phyloP scores from a whole-genome alignment of 2,329 filamentous ascomycete species.

The Teratosphaeria pseudoeucalypti region DNA sequence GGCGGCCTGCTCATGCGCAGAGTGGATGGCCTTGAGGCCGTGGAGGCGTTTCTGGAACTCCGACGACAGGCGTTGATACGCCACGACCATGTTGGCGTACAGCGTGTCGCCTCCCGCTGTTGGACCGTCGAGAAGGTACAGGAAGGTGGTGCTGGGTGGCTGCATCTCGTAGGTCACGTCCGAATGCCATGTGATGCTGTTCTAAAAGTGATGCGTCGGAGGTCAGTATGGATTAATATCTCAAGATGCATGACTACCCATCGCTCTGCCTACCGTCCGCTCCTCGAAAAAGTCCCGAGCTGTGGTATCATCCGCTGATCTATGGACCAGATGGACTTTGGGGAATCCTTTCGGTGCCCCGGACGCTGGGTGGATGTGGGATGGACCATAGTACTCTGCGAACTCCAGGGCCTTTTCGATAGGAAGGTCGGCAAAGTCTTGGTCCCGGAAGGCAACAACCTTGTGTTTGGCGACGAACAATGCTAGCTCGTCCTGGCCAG shows the following conservation, averaged over 20 bases:
- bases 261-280: slow-evolving; percentile 38
- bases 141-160: slow-evolving; percentile 79
- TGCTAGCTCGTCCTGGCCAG: slow-evolving; percentile 67
- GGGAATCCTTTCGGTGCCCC: slow-evolving; percentile 64
- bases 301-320: slow-evolving; percentile 53
- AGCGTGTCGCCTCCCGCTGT: slow-evolving; percentile 68
- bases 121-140: slow-evolving; percentile 78
- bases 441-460: slow-evolving; percentile 66
- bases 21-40: slow-evolving; percentile 71
- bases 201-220: slow-evolving; percentile 24
- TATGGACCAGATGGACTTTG: slow-evolving; percentile 69
- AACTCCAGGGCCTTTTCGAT: slow-evolving; percentile 60
- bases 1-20: slow-evolving; percentile 67
- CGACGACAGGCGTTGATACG: slow-evolving; percentile 70
- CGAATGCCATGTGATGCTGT: slow-evolving; percentile 52
- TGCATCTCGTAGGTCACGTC: slow-evolving; percentile 83
- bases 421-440: slow-evolving; percentile 55
- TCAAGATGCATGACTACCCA: too few species aligned
- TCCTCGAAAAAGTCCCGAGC: slow-evolving; percentile 54
- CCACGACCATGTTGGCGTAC: slow-evolving; percentile 62
- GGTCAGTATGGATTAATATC: too few species aligned
- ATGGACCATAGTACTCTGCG: slow-evolving; percentile 66
- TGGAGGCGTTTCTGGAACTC: slow-evolving; percentile 71
- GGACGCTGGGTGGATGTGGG: slow-evolving; percentile 72
- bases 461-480: slow-evolving; percentile 66